Evolutionary conservation across 495 filamentous ascomycete species (phyloP), one percentile per base, ranked within the genome.

Genomic region (Choiromyces venosus): DNA sequence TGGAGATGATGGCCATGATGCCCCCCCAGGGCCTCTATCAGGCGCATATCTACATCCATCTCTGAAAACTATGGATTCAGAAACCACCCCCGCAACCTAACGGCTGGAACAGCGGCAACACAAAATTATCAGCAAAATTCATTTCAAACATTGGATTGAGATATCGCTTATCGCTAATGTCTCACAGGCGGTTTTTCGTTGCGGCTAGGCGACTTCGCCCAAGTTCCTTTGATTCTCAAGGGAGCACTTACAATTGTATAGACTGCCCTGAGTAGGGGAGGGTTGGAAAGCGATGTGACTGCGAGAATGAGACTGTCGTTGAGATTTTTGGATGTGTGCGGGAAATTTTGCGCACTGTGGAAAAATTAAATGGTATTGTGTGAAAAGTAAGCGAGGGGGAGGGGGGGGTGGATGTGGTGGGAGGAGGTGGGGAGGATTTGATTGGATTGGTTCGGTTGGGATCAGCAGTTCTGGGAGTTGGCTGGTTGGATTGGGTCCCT

Each of bases 221-320:
- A 61, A 61, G 25, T 16, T 33, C 52, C 33, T 61, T 33, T 33
- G 52, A 33, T 61, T 73, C 61, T 72, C 42, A 40, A 68, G 37
- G 70, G 42, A 40, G 72, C 70, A 77, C 75, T 77, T 73, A 77
- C 75, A 72, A 56, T 76, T 40, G 73, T 69, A 69, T 66, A 68
- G 69, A 69, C 71, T 74, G 38, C 75, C 74, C 75, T 73, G 66
- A 72, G 68, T 64, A 39, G 72, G 69, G 69, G 37, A 72, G 75
- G 69, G 75, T 77, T 77, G 71, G 52, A 71, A 46, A 56, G 66
- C 39, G 52, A 69, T 76, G 75, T 77, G 75, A 77, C 75, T 77
- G 75, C 74, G 66, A 76, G 69, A 61, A 77, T 77, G 75, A 77
- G 75, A 77, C 75, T 77, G 75, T 76, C 72, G 75, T 72, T 76